Evolutionary conservation across 1,284 basidiomycete species (phyloP), one percentile per base, ranked within the genome.

Genomic region (Boletus mariae): DNA sequence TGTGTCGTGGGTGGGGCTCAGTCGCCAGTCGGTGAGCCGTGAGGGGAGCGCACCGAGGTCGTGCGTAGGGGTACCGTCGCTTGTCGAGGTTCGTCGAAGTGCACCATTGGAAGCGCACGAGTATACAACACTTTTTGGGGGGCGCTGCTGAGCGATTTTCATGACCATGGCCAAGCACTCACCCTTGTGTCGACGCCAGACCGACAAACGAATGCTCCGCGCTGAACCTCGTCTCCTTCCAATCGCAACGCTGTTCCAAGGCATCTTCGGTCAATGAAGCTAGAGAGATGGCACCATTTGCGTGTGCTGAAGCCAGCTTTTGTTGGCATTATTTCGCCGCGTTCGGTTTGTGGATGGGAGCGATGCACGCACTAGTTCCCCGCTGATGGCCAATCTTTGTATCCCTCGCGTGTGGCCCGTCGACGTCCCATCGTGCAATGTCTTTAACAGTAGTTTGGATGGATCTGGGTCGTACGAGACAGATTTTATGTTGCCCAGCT

Each of bases 71-170:
- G 49, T 62, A 37, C 67, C 69, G 40, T 71, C 66, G 26, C 58
- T 59, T 31, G 73, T 59, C 35, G 65, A 59, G 3, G 75, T 80
- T 49, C 74, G 66, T 49, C 83, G 79, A 26, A 91, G 73, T 48
- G 83, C 84, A 28, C 89, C 89, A 54, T 84, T 85, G 3, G 85
- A 83, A 1, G 86, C 85, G 65, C 88, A 91, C 6, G 87, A 80
- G 57, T 80, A 84, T 15, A 80, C 69, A 12, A 56, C 23, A 13
- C 70, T 68, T 58, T 46, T 32, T 32, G 1, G 10, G 23, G 5
- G 6, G 37, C 12, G 1, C 45, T 2, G 43, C 34, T 64, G 42
- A 67, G 51, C 48, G 45, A 6, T 25, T 45, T 15, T 43, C 45
- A 23, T 11, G 49, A 15, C 26, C 13, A 10, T n/a, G 28, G 29